Evolutionary conservation across 352 stramenopile species (phyloP).

Genomic region (Pythium aristosporum): DNA sequence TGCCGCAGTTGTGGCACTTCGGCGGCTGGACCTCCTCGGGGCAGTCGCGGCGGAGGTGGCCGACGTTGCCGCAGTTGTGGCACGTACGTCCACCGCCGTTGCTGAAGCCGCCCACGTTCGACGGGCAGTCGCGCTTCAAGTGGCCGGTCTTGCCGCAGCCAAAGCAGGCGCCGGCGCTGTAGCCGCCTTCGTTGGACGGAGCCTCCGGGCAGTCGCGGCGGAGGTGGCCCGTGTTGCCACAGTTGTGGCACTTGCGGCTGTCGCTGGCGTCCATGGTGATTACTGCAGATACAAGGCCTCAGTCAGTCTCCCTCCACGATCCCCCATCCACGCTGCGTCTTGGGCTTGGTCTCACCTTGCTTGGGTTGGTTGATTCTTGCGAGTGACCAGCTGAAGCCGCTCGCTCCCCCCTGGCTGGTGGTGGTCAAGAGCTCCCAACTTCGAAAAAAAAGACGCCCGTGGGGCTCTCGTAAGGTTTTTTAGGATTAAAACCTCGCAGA

Average conservation of each 20-base stretch:
- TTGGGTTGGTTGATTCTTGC: slow-evolving; percentile 16
- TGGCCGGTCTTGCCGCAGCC: slow-evolving; percentile 77
- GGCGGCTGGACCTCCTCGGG: slow-evolving; percentile 47
- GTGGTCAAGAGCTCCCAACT: slow-evolving; percentile 19
- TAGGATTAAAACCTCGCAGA: slow-evolving; percentile 6
- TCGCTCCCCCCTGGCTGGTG: slow-evolving; percentile 10
- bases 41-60: slow-evolving; percentile 84
- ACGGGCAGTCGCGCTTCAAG: slow-evolving; percentile 82
- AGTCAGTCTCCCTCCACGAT: not conserved
- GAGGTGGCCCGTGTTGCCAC: slow-evolving; percentile 69
- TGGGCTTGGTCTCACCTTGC: slow-evolving; percentile 16
- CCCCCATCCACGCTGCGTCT: not conserved
- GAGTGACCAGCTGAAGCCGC: slow-evolving; percentile 14
- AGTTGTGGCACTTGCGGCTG: slow-evolving; percentile 70
- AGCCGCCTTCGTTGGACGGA: slow-evolving; percentile 34
- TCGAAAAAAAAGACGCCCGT: not conserved
- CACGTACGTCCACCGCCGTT: slow-evolving; percentile 49
- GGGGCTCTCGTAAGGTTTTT: slow-evolving; percentile 14
- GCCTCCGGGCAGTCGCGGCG: slow-evolving; percentile 74
- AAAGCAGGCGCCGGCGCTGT: slow-evolving; percentile 57
- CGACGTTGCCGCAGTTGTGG: slow-evolving; percentile 81
- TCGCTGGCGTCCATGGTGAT: slow-evolving; percentile 38
- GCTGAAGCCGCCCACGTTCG: slow-evolving; percentile 23
- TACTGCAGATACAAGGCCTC: not conserved
- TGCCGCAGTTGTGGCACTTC: slow-evolving; percentile 50